Conservation (phyloP, 495 filamentous ascomycete genomes). For the Lepraria neglecta region DNA sequence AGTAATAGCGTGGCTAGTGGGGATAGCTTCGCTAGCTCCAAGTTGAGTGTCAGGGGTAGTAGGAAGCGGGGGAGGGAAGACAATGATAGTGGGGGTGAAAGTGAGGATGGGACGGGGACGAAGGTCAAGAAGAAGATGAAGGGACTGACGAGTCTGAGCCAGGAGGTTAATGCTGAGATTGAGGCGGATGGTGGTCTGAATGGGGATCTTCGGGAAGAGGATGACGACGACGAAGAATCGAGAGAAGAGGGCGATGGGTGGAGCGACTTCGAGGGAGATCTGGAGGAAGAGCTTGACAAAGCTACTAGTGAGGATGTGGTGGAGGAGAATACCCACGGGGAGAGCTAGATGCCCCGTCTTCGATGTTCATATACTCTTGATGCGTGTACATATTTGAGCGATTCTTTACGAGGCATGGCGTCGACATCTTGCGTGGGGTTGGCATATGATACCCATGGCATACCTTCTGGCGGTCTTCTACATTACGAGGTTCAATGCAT, state of each 20-base stretch:
- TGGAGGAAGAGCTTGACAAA: conserved; percentile 25
- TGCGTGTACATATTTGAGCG: no score
- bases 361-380: no score
- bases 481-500: no score
- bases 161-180: conserved; percentile 31
- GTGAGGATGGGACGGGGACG: conserved; percentile 32
- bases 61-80: conserved; percentile 42
- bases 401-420: no score
- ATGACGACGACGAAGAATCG: conserved; percentile 7
- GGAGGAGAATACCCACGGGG: not conserved
- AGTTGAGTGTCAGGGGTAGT: conserved; percentile 23
- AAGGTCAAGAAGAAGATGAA: conserved; percentile 34
- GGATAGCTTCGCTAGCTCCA: conserved; percentile 22
- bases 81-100: conserved; percentile 34
- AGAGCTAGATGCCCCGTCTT: not conserved
- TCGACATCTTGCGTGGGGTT: no score
- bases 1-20: conserved; percentile 28
- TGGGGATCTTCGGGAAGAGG: not conserved
- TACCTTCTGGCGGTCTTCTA: no score
- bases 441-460: no score
- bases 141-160: conserved; percentile 30
- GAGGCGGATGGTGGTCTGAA: conserved; percentile 15
- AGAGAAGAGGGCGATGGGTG: conserved; percentile 24
- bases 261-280: conserved; percentile 28
- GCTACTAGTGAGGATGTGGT: conserved; percentile 15